These are phyloP conservation scores for Plasmodium chabaudi DNA, from an alignment of 169 alveolate genomes.

Conservation along the genomic window DNA sequence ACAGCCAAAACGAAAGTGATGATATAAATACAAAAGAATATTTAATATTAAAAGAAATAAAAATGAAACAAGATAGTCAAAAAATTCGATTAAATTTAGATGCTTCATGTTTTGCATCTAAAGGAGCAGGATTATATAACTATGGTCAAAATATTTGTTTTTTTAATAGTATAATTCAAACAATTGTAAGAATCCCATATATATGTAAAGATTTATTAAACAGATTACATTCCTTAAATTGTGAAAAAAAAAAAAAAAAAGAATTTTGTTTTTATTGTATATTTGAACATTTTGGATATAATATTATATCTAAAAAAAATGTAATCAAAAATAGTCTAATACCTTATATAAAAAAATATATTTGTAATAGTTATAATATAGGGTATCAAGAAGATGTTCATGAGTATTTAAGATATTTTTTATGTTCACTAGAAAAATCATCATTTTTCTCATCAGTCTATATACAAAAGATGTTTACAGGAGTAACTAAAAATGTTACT, in stretches of 20 bases:
- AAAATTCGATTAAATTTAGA: constrained; percentile 41
- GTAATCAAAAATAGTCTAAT: constrained; percentile 77
- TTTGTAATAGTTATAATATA: constrained; percentile 79
- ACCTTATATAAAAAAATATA: constrained; percentile 78
- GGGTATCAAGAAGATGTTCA: constrained; percentile 85
- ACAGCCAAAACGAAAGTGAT: background rate
- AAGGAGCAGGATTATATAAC: constrained; percentile 84
- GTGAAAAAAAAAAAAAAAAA: constrained; percentile 60
- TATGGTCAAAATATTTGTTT: constrained; percentile 85
- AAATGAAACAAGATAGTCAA: constrained; percentile 42
- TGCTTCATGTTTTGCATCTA: constrained; percentile 50
- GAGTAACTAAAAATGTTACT: constrained; percentile 55
- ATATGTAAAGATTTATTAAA: constrained; percentile 78
- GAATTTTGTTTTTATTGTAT: constrained; percentile 81
- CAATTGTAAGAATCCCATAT: constrained; percentile 81
- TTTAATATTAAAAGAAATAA: constrained; percentile 50
- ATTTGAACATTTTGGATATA: constrained; percentile 79
- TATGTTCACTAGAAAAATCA: constrained; percentile 80
- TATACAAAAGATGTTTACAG: constrained; percentile 65
- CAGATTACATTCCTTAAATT: constrained; percentile 78
- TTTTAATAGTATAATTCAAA: constrained; percentile 84
- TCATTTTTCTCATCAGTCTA: constrained; percentile 69
- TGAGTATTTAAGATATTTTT: constrained; percentile 80
- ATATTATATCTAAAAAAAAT: constrained; percentile 34
- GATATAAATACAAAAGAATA: constrained; percentile 34